Percentiles rank a stretch among this genome's conserved stretches.
Conservation (phyloP, 345 rosid genomes). For the Heritiera fomes region DNA sequence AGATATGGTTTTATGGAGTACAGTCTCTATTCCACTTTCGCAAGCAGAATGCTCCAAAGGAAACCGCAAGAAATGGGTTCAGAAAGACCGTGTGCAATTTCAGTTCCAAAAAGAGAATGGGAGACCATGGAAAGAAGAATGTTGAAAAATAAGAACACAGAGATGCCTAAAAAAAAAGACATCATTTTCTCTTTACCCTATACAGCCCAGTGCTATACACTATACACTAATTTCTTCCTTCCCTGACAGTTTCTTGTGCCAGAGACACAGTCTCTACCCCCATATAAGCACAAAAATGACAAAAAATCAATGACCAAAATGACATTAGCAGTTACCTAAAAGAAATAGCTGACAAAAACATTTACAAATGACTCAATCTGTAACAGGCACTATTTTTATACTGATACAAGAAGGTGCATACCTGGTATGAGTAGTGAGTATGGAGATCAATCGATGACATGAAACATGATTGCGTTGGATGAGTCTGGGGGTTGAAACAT, state of each 20-base stretch:
- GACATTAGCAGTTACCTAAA: neutral
- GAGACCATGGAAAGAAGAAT: neutral
- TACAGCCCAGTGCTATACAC: neutral
- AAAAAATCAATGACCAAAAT: neutral
- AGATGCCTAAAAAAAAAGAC: neutral
- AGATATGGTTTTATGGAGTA: neutral
- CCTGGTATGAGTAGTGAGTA: slow-evolving; percentile 99
- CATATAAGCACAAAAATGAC: neutral
- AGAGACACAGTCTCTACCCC: neutral
- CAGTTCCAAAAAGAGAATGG: neutral
- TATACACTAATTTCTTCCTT: neutral
- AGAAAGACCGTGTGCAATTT: neutral
- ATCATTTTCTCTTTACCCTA: neutral
- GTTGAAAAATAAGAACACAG: neutral
- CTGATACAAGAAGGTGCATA: slow-evolving; percentile 27
- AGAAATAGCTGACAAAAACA: neutral
- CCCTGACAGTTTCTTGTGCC: neutral
- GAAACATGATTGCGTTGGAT: slow-evolving; percentile 98
- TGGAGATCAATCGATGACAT: slow-evolving; percentile 98
- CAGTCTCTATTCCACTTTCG: neutral
- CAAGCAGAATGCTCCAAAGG: neutral
- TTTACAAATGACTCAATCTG: slow-evolving; percentile 3
- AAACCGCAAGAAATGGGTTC: neutral
- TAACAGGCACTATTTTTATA: slow-evolving; percentile 13
- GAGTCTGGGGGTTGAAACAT: slow-evolving; percentile 63